phyloP scores from a whole-genome alignment of 2,329 filamentous ascomycete genomes.

The Zymoseptoria passerinii region DNA sequence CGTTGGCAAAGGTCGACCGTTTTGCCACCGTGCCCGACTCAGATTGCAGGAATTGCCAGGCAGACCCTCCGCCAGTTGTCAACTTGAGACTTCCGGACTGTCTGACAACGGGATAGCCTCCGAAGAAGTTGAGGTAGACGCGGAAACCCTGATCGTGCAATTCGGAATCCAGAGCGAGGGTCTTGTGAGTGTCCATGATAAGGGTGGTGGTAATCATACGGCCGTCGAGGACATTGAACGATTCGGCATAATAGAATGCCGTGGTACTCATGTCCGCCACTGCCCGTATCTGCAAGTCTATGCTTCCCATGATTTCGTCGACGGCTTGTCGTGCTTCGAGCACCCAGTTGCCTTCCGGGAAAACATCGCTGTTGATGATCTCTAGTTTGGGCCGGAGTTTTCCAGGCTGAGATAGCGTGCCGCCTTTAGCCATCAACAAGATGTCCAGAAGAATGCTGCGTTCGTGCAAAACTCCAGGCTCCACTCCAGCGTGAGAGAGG shows the following conservation, averaged over 20 bases:
- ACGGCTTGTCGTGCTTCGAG: background rate
- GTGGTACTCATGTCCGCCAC: background rate
- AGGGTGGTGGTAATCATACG: background rate
- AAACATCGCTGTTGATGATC: background rate
- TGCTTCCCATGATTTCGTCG: background rate
- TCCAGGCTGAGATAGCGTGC: background rate
- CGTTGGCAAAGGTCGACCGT: background rate
- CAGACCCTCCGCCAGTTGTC: background rate
- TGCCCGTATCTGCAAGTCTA: background rate
- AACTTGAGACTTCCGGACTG: background rate
- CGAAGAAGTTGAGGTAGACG: background rate
- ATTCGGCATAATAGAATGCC: background rate
- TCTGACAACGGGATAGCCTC: background rate
- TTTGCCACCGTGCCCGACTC: background rate
- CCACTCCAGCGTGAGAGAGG: background rate
- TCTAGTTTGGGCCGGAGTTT: background rate
- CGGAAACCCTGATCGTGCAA: background rate
- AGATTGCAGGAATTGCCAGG: background rate
- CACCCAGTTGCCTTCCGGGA: background rate
- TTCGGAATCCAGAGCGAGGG: background rate
- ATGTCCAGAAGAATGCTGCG: background rate
- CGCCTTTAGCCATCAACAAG: background rate
- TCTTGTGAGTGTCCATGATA: background rate
- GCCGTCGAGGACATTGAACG: background rate
- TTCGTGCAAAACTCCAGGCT: background rate